These are phyloP conservation scores for Acmispon strigosus DNA, from an alignment of 306 rosid genomes.

Conservation along the genomic window DNA sequence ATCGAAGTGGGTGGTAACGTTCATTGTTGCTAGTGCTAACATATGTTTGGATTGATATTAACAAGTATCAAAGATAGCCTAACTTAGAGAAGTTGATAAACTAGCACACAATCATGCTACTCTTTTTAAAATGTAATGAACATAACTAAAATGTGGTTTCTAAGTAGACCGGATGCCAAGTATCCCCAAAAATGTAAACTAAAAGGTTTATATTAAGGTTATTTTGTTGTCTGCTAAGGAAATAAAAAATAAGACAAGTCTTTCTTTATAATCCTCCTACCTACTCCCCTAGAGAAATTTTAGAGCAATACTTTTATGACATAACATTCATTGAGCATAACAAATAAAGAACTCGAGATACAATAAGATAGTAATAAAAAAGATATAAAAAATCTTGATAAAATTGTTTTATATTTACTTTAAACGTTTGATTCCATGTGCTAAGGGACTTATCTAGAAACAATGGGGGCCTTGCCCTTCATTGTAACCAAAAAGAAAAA, in stretches of 20 bases:
- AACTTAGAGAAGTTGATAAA: no score
- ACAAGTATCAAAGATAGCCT: no score
- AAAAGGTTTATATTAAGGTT: neutral
- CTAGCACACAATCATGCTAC: no score
- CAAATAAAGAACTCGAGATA: neutral
- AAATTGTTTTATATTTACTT: no score
- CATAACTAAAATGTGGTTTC: slow-evolving; percentile 8
- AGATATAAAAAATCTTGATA: no score
- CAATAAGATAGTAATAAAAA: neutral
- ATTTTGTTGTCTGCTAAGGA: neutral
- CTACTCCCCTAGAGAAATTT: neutral
- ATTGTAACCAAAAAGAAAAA: no score
- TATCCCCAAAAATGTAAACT: neutral
- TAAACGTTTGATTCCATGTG: no score
- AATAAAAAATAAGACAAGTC: neutral
- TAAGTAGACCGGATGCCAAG: neutral
- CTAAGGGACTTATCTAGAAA: no score
- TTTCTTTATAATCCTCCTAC: neutral
- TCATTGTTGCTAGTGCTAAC: no score
- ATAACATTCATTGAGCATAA: neutral
- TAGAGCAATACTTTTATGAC: neutral
- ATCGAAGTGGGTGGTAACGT: no score
- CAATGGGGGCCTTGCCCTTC: no score
- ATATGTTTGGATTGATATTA: no score
- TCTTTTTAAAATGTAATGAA: neutral